These are phyloP conservation scores for Nothomitra cinnamomea DNA, from an alignment of 2,329 filamentous ascomycete species.

Conservation along the genomic window DNA sequence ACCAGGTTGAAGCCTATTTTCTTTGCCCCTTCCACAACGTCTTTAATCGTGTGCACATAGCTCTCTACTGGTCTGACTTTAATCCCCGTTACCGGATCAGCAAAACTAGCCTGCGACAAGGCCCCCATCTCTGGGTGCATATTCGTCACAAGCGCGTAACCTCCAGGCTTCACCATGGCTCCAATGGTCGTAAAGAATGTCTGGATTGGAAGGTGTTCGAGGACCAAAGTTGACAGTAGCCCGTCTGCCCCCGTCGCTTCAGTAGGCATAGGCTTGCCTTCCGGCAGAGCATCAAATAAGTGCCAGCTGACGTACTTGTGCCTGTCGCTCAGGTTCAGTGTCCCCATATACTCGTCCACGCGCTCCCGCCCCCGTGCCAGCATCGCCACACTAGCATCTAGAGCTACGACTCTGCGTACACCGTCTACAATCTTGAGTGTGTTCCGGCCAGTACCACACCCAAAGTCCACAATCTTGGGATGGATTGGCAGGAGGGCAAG, in stretches of 20 bases:
- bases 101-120: constrained; percentile 43
- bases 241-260: constrained; percentile 20
- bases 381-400: background rate
- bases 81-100: constrained; percentile 31
- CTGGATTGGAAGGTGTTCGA: constrained; percentile 42
- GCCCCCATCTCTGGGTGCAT: constrained; percentile 50
- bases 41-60: constrained; percentile 35
- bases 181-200: constrained; percentile 32
- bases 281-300: background rate
- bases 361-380: background rate
- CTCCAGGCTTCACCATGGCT: constrained; percentile 25
- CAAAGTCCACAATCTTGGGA: constrained; percentile 39
- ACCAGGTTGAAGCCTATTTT: constrained; percentile 25
- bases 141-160: constrained; percentile 43
- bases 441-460: constrained; percentile 43
- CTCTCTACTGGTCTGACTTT: constrained; percentile 41
- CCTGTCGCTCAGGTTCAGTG: constrained; percentile 4
- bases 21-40: constrained; percentile 33
- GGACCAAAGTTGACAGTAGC: constrained; percentile 42
- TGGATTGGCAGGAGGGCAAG: constrained; percentile 14
- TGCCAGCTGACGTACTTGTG: background rate
- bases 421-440: constrained; percentile 30
- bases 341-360: background rate
- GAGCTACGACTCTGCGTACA: background rate
- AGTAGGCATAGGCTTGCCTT: background rate